Base-by-base conservation (phyloP, 176 grass and related monocot genomes). In the Triticum timopheevii region DNA sequence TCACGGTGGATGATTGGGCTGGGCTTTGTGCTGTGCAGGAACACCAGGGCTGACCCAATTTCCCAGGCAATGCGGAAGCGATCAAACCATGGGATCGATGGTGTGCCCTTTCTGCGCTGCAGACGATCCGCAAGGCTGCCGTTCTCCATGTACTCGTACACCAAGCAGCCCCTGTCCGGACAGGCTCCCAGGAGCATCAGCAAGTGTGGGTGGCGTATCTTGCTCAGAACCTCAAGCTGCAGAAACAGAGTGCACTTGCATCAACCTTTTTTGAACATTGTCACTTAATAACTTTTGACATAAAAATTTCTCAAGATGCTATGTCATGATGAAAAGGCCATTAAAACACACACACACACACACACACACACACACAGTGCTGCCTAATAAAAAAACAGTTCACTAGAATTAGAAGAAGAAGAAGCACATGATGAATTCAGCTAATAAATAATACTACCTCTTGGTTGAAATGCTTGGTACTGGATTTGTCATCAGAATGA, bases 121-220 rank as follows among this genome's bases (percentile, higher is more conserved):
- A 98, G 80, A 83, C 92, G 74, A 59, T 98, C 96, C 36, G 94
- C 96, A 67, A 98, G 90, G 86, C 93, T 98, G 31, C 96, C 96
- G 4, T 91, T 96, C 88, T 98, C 92, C 96, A 98, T 96, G 82
- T 96, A 98, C 77, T 94, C 96, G 3, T 98, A 96, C 61, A 98
- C 94, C 73, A 98, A 76, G 88, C 96, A 98, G 36, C 88, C 82
- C 65, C 31, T 82, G 28, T 98, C 93, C 15, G 92, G 92, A 82
- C 92, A 93, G 33, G 93, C 93, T 66, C 97, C 97, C 7, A 98
- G 86, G 54, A 98, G 88, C 76, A 93, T 73, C 54, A 98, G 59
- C 75, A 98, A 82, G 79, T 96, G 90, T 13, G 89, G 97, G 86
- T 98, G 94, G 63, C n/a, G 88, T 83, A 92, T 89, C 85, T 88